A percentile compares a stretch with the other conserved stretches of the same genome.
Evolutionary conservation across 2,329 filamentous ascomycete genomes (phyloP).

Genomic region (Teratosphaeria epicoccoides): DNA sequence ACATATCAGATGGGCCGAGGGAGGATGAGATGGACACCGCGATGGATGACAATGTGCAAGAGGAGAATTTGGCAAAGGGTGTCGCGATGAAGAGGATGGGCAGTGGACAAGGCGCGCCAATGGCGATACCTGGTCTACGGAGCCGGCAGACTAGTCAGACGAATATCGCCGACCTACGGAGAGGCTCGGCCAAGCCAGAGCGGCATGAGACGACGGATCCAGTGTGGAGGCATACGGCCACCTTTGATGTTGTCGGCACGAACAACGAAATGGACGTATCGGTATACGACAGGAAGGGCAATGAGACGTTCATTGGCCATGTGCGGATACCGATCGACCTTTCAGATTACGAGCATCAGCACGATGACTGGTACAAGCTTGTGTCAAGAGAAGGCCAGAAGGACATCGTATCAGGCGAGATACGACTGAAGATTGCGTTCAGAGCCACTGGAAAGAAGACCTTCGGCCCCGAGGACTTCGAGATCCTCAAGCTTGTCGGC

Average conservation of each 20-base stretch:
- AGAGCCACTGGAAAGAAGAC: constrained; percentile 81
- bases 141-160: constrained; percentile 96
- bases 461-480: constrained; percentile 89
- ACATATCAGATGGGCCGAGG: constrained; percentile 79
- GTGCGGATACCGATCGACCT: constrained; percentile 68
- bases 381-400: constrained; percentile 71
- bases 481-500: constrained; percentile 90
- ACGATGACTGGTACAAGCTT: constrained; percentile 78
- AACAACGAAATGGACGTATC: constrained; percentile 87
- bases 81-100: constrained; percentile 48
- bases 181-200: constrained; percentile 34
- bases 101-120: constrained; percentile 71
- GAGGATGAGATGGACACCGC: constrained; percentile 40
- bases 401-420: constrained; percentile 66
- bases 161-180: constrained; percentile 56
- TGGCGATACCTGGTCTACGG: constrained; percentile 85
- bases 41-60: constrained; percentile 34
- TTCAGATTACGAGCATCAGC: constrained; percentile 56
- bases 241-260: constrained; percentile 89
- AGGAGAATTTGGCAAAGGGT: constrained; percentile 43
- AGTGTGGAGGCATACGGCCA: constrained; percentile 89
- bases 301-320: constrained; percentile 86
- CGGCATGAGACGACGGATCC: constrained; percentile 67
- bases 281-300: constrained; percentile 75
- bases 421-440: constrained; percentile 77